Base-by-base conservation (phyloP, 176 grass and related monocot genomes). In the Avena eriantha region DNA sequence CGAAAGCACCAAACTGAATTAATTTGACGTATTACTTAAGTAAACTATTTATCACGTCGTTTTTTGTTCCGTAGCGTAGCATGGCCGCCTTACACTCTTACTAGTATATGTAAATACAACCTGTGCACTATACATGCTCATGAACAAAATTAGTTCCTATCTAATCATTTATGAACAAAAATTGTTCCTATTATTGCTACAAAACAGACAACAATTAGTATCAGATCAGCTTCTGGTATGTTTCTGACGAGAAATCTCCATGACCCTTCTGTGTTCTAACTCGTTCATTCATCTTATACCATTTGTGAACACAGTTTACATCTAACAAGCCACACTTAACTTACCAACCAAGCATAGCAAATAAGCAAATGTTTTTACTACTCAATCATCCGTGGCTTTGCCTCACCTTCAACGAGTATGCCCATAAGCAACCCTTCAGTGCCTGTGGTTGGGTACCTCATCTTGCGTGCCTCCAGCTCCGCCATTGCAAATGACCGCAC, bases 391-490 rank as follows among this genome's bases (percentile, higher is more conserved):
- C 19, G 48, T 76, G 49, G 74, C 17, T 77, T 53, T 2, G 77
- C 22, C 82, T 88, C 69, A 99, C 97, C 97, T 84, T 99, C 94
- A 5, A 90, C 88, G 76, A 99, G 95, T 69, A 96, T 86, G 67
- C 94, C 97, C 90, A 99, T 93, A 56, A 99, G 94, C 64, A 99
- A 89, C 16, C 82, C 84, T 73, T 99, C 92, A 0, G 97, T 94
- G 35, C 90, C 92, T 9, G 92, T 92, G 71, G 92, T 87, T 23
- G 92, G 85, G 51, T 95, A 93, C 73, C 90, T 94, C 71, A 96
- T 92, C 80, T 94, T 94, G 65, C 92, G 69, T 19, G 97, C 97
- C 77, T 99, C 92, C 77, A 96, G 60, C 53, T 99, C 97, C 4
- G 79, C 90, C 90, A 99, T 87, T n/a, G 80, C 78, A 82, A 99